Conservation (phyloP, 495 filamentous ascomycete species). For the Penicillium simplicissimum region DNA sequence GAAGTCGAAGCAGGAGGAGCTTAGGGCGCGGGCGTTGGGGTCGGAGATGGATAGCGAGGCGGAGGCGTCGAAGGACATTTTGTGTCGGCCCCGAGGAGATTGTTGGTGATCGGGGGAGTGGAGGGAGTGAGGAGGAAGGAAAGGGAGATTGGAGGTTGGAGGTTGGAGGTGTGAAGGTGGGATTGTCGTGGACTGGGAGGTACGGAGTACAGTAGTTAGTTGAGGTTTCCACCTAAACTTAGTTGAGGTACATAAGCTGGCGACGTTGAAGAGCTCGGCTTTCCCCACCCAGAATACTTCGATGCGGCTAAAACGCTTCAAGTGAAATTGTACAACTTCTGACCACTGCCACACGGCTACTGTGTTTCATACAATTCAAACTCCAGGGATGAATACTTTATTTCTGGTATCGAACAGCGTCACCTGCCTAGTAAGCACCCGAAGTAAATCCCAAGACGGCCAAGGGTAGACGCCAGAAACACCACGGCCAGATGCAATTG, state of each 20-base stretch:
- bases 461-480: conserved; percentile 23
- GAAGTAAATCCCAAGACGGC: conserved; percentile 1
- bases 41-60: conserved; percentile 74
- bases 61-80: conserved; percentile 75
- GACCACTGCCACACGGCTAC: too few relatives aligned
- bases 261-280: not conserved
- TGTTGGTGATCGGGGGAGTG: not conserved
- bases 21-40: conserved; percentile 73
- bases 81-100: too few relatives aligned
- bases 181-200: not conserved
- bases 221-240: too few relatives aligned
- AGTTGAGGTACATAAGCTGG: not conserved
- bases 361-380: not conserved
- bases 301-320: too few relatives aligned
- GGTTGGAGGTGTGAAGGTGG: not conserved
- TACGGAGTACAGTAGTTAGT: too few relatives aligned
- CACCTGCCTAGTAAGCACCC: not conserved
- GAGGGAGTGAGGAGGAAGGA: not conserved
- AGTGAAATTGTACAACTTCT: too few relatives aligned
- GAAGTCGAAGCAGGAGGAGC: conserved; percentile 82
- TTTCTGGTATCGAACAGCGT: not conserved
- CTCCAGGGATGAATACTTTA: not conserved
- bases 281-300: not conserved
- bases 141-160: not conserved
- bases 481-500: conserved; percentile 22